A percentile compares a stretch with the other conserved stretches of the same genome.
phyloP scores from a whole-genome alignment of 352 stramenopile genomes.

The Pelagophyceae sp. region DNA sequence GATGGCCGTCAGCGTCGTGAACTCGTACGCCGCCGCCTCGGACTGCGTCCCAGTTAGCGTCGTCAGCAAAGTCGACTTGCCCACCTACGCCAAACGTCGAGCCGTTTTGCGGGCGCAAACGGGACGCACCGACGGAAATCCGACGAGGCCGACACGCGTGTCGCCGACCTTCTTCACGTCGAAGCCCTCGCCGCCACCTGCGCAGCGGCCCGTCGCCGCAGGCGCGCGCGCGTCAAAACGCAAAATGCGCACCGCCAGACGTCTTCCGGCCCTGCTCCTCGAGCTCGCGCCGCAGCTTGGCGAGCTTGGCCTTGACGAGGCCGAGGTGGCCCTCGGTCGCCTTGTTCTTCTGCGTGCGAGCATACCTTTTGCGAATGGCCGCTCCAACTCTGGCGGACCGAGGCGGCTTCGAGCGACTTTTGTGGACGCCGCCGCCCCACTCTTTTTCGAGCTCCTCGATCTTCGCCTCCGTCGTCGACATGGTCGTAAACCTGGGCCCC shows the following conservation, averaged over 20 bases:
- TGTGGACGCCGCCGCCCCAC: neutral
- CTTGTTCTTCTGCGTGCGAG: constrained; percentile 99
- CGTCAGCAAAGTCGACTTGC: constrained; percentile 69
- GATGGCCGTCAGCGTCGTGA: constrained; percentile 96
- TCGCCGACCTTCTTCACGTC: constrained; percentile 87
- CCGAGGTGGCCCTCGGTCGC: constrained; percentile 97
- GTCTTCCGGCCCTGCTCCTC: constrained; percentile 36
- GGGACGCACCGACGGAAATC: constrained; percentile 75
- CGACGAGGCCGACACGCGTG: constrained; percentile 91
- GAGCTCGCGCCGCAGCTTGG: constrained; percentile 85
- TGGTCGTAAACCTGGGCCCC: neutral
- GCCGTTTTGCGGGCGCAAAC: too few relatives aligned
- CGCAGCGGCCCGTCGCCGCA: constrained; percentile 46
- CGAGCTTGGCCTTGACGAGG: constrained; percentile 93
- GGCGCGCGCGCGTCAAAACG: neutral
- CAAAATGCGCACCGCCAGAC: neutral
- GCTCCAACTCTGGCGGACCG: too few relatives aligned
- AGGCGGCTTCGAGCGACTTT: too few relatives aligned
- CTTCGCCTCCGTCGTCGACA: constrained; percentile 13
- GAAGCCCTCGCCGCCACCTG: constrained; percentile 74
- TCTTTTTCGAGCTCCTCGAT: constrained; percentile 2
- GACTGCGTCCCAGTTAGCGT: constrained; percentile 91
- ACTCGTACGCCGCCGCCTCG: constrained; percentile 91
- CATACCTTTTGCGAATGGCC: constrained; percentile 28
- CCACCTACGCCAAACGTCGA: too few relatives aligned